These are phyloP conservation scores for Xerocomellus chrysenteron DNA, from an alignment of 768 basidiomycete genomes.

Conservation along the genomic window DNA sequence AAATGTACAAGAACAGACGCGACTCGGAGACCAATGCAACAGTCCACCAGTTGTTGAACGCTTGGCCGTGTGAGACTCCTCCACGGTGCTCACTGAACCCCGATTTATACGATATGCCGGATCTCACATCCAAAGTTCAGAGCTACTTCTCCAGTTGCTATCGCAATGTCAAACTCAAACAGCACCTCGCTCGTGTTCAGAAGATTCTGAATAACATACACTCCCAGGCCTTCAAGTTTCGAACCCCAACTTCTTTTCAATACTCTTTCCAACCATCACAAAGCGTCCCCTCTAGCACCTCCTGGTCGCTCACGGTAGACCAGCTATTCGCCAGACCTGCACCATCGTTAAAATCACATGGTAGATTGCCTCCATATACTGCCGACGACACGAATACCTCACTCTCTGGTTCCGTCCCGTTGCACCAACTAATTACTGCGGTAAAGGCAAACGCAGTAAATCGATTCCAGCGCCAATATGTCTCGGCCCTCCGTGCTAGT, in stretches of 20 bases:
- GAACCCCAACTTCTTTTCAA: neutral
- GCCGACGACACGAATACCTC: neutral
- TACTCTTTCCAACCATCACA: conserved; percentile 7
- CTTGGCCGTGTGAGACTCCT: conserved; percentile 23
- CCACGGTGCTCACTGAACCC: neutral
- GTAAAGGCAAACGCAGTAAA: conserved; percentile 7
- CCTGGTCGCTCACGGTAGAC: neutral
- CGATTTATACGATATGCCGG: conserved; percentile 1
- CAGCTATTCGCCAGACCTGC: conserved; percentile 6
- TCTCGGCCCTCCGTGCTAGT: conserved; percentile 9
- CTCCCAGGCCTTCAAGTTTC: neutral
- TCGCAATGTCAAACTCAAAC: conserved; percentile 13
- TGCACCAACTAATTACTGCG: conserved; percentile 6
- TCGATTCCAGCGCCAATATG: conserved; percentile 9
- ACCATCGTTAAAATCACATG: neutral
- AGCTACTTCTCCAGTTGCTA: conserved; percentile 15
- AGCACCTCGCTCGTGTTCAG: conserved; percentile 16
- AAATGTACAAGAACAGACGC: conserved; percentile 4
- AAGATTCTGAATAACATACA: neutral
- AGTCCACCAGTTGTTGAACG: neutral
- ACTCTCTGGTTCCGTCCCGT: neutral
- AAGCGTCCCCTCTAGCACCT: neutral
- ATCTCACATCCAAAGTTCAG: neutral
- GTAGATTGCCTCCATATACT: neutral
- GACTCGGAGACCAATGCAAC: conserved; percentile 1